phyloP scores from a whole-genome alignment of 2,329 filamentous ascomycete genomes.

The Apiospora malaysiana region DNA sequence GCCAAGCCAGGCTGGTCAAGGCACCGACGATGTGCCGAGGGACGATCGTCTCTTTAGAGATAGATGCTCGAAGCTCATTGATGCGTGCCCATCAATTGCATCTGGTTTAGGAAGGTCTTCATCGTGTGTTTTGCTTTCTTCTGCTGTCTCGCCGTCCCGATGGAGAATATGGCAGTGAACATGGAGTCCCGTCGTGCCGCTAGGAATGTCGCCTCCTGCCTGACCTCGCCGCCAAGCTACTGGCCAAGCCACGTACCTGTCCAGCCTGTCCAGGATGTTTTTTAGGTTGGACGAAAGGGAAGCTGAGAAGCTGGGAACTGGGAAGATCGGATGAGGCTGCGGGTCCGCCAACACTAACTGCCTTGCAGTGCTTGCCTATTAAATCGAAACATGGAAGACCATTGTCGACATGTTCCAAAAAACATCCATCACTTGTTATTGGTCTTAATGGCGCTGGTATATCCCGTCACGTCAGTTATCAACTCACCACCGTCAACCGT shows the following conservation, averaged over 20 bases:
- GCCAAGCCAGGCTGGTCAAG: not conserved
- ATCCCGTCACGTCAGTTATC: not conserved
- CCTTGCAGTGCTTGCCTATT: not conserved
- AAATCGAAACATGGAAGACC: conserved; percentile 11
- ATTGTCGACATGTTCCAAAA: conserved; percentile 5
- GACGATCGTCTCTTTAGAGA: not conserved
- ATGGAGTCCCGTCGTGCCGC: too few species aligned
- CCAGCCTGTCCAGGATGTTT: not conserved
- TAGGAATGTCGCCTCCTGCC: too few species aligned
- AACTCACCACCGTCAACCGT: not conserved
- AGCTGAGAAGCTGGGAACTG: not conserved
- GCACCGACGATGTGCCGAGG: conserved; percentile 4
- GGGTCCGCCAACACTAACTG: not conserved
- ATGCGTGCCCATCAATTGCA: not conserved
- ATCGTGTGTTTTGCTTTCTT: not conserved
- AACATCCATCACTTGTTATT: not conserved
- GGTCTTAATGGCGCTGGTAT: conserved; percentile 6
- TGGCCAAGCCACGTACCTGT: not conserved
- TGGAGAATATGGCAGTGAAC: not conserved
- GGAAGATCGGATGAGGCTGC: not conserved
- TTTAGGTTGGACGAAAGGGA: not conserved
- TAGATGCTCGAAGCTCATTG: conserved; percentile 5
- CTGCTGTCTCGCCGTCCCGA: not conserved
- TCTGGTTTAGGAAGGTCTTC: conserved; percentile 12
- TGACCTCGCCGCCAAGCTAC: not conserved